These are phyloP conservation scores for Malus sieversii DNA, from an alignment of 306 rosid species.

Conservation along the genomic window DNA sequence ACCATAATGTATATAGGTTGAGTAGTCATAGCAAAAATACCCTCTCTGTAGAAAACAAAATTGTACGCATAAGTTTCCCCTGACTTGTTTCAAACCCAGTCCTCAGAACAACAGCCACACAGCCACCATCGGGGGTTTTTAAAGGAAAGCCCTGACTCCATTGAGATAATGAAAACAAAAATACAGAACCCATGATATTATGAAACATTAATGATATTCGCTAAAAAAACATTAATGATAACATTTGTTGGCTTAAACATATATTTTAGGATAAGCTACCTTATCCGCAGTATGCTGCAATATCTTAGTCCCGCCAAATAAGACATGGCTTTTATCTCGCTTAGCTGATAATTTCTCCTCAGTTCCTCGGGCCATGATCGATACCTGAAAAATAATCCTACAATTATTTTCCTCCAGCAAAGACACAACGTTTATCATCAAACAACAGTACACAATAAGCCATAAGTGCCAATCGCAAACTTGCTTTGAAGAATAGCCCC, in stretches of 20 bases:
- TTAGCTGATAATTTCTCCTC: slow-evolving; percentile 78
- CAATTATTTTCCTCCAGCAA: not conserved
- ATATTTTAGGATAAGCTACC: slow-evolving; percentile 33
- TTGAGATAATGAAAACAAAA: slow-evolving; percentile 17
- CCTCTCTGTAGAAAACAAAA: slow-evolving; percentile 95
- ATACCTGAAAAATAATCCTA: slow-evolving; percentile 48
- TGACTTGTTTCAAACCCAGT: slow-evolving; percentile 99
- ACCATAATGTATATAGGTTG: not conserved
- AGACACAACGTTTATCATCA: not conserved
- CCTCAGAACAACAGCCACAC: slow-evolving; percentile 89
- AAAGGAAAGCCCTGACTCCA: slow-evolving; percentile 72
- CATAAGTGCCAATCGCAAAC: not conserved
- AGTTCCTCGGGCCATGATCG: slow-evolving; percentile 53
- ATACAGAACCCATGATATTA: slow-evolving; percentile 10
- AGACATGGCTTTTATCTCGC: slow-evolving; percentile 81
- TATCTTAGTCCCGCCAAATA: slow-evolving; percentile 96
- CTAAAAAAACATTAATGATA: not conserved
- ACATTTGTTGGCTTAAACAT: not conserved
- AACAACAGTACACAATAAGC: not conserved
- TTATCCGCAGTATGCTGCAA: slow-evolving; percentile 95
- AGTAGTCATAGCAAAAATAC: slow-evolving; percentile 28
- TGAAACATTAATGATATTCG: not conserved
- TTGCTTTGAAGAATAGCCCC: not conserved
- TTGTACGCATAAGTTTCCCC: slow-evolving; percentile 98
- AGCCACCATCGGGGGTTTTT: slow-evolving; percentile 95